Conservation (phyloP, 2,329 filamentous ascomycete species). For the Sarocladiaceae sp. region DNA sequence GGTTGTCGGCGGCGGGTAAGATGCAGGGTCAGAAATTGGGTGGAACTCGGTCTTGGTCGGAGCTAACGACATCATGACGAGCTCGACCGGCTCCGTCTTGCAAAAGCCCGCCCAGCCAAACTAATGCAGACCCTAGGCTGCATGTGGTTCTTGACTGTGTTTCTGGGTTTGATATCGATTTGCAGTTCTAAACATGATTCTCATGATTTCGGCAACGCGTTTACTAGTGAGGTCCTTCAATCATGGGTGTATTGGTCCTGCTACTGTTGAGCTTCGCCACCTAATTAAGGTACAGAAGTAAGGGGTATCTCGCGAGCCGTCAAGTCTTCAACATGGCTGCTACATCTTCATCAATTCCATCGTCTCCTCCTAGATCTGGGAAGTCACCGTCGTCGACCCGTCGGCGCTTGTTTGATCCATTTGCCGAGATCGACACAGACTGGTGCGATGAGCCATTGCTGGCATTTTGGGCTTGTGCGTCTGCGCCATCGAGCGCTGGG, state of each 20-base stretch:
- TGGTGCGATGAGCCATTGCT: conserved; percentile 36
- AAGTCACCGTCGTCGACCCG: conserved; percentile 49
- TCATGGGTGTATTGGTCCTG: no score
- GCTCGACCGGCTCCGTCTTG: background rate
- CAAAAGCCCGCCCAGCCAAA: no score
- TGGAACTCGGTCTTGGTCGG: conserved; percentile 9
- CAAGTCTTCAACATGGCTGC: conserved; percentile 48
- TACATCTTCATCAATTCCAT: conserved; percentile 51
- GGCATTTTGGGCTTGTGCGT: conserved; percentile 20
- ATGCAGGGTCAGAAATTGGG: conserved; percentile 15
- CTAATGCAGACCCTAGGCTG: no score
- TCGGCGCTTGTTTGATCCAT: conserved; percentile 51
- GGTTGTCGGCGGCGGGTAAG: conserved; percentile 11
- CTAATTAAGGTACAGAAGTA: no score
- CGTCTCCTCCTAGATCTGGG: conserved; percentile 47
- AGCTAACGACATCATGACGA: conserved; percentile 6
- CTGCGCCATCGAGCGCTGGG: conserved; percentile 10
- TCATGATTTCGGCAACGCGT: no score
- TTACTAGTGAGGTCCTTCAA: no score
- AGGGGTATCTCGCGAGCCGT: no score
- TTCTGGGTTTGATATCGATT: no score
- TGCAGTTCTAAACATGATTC: no score
- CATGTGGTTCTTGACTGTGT: no score
- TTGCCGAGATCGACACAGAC: conserved; percentile 41
- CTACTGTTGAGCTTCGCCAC: no score